Conservation (phyloP, 1,139 yeast genomes). For the Scheffersomyces lignicola region DNA sequence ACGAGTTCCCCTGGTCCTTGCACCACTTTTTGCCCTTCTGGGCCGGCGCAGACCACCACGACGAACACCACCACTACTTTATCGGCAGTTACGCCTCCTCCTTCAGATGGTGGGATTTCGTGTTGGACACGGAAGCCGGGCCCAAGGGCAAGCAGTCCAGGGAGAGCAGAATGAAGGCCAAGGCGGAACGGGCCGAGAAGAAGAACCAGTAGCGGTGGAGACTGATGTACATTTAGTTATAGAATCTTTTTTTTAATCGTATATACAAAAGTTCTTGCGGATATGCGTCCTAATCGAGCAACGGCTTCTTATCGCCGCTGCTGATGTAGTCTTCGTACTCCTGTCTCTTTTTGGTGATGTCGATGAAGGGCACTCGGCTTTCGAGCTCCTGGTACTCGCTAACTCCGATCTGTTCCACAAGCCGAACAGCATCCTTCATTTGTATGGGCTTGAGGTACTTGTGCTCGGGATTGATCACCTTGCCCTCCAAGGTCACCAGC, state of each 20-base stretch:
- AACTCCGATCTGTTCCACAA: constrained; percentile 45
- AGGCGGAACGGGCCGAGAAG: constrained; percentile 26
- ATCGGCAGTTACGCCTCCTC: constrained; percentile 47
- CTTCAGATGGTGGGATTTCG: constrained; percentile 49
- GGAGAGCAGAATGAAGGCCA: constrained; percentile 32
- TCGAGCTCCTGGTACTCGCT: constrained; percentile 45
- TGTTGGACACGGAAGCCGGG: constrained; percentile 47
- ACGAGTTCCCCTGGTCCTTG: constrained; percentile 51
- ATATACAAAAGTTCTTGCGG: too few species aligned
- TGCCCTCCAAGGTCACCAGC: constrained; percentile 22
- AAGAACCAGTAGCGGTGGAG: constrained; percentile 10
- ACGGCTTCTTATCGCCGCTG: too few species aligned
- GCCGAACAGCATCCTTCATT: constrained; percentile 47
- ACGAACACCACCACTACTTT: constrained; percentile 48
- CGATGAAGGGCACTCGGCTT: constrained; percentile 45
- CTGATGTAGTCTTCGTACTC: constrained; percentile 42
- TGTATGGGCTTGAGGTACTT: constrained; percentile 43
- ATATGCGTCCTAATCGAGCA: too few species aligned
- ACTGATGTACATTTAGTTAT: too few species aligned
- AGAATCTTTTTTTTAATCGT: too few species aligned
- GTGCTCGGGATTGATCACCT: constrained; percentile 19
- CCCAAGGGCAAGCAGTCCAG: constrained; percentile 41
- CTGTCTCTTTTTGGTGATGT: constrained; percentile 39
- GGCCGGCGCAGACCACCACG: constrained; percentile 55
- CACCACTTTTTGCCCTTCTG: constrained; percentile 47